Evolutionary conservation across 2,329 filamentous ascomycete genomes (phyloP), one percentile per base, ranked within the genome.

Genomic region (Cladophialophora psammophila): DNA sequence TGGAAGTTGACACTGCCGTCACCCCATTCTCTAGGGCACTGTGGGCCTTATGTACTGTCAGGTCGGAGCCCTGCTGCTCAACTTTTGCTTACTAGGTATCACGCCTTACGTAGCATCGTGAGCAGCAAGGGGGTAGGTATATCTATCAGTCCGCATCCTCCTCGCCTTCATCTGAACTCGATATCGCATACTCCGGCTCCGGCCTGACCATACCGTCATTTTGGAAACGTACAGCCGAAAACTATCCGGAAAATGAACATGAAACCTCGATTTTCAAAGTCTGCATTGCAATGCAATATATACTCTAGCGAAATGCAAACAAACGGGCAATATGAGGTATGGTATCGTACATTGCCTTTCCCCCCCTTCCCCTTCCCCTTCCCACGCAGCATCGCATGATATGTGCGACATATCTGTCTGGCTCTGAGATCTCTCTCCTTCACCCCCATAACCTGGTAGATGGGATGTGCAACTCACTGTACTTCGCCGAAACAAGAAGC

Each of bases 321-420:
- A 45, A 60, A 50, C 42, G 9, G 26, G 31, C 59, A 61, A 38
- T 61, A 50, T 59, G 36, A 48, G 18, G n/a, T 62, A 45, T 63
- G 53, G 61, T 57, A 64, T 59, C 61, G 57, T 64, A 57, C 61
- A 64, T 50, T 36, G 32, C 31, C 53, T 50, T 55, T 31, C n/a
- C 38, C 40, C 20, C 38, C 26, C 26, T 50, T 55, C 40, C n/a
- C 38, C 40, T n/a, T 52, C 26, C 26, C 13, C 26, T 13, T 26
- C 15, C 10, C 13, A 18, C 52, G 26, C 31, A 35, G 13, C 32
- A 12, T 32, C 18, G 26, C 18, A 7, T 52, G 18, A 20, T 55
- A 12, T 55, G 40, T n/a, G n/a, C 40, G 26, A 34, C 31, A 36
- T 56, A 56, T 56, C 26, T n/a, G n/a, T 8, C 13, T 26, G 26